phyloP scores from a whole-genome alignment of 2,329 filamentous ascomycete genomes.

The Penicillium sp. region DNA sequence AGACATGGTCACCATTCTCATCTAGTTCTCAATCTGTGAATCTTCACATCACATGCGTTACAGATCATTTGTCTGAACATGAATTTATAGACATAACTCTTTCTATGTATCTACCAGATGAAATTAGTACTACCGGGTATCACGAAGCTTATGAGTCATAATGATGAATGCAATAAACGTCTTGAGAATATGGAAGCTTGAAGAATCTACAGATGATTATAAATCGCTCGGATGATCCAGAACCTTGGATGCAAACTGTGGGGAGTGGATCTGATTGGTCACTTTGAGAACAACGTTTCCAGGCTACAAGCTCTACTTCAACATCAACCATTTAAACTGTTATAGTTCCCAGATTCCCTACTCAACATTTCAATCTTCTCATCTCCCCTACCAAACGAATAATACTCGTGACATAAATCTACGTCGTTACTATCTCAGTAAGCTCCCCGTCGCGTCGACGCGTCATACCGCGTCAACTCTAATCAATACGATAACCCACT shows the following conservation, averaged over 20 bases:
- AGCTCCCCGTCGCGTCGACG: conserved; percentile 4
- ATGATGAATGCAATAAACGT: neutral
- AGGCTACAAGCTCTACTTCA: conserved; percentile 48
- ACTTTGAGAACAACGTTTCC: conserved; percentile 31
- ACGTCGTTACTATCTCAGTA: neutral
- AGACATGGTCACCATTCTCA: neutral
- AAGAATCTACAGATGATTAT: neutral
- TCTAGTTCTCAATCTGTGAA: too few relatives aligned
- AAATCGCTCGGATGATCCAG: neutral
- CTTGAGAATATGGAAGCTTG: neutral
- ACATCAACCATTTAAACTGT: conserved; percentile 13
- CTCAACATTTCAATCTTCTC: neutral
- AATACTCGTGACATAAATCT: neutral
- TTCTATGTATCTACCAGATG: too few relatives aligned
- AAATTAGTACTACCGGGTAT: too few relatives aligned
- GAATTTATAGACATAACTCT: too few relatives aligned
- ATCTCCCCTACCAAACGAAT: neutral
- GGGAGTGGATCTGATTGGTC: conserved; percentile 21
- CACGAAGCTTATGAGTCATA: neutral
- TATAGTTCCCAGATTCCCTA: neutral
- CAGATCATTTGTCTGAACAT: too few relatives aligned
- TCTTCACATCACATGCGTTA: too few relatives aligned
- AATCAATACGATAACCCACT: neutral
- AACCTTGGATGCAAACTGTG: neutral
- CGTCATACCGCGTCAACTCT: conserved; percentile 13